Percentiles rank a stretch among this genome's conserved stretches.
phyloP scores from a whole-genome alignment of 2,329 filamentous ascomycete genomes.

The Scleromitrula shiraiana region DNA sequence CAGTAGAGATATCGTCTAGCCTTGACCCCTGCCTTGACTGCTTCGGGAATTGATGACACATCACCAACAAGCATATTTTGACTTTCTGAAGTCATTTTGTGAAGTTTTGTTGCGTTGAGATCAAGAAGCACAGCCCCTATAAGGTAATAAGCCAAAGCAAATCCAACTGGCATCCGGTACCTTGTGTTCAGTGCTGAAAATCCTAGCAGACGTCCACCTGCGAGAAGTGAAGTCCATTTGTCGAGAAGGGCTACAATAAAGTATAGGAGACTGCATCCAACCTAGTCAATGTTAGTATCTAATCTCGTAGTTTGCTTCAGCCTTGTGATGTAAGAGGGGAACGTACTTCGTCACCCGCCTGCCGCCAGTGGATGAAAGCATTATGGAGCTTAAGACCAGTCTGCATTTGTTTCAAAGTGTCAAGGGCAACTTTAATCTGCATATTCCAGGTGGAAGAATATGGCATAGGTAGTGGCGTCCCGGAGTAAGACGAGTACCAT shows the following conservation, averaged over 20 bases:
- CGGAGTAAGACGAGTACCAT: slow-evolving; percentile 35
- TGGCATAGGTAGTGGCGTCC: slow-evolving; percentile 25
- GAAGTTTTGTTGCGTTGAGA: slow-evolving; percentile 4
- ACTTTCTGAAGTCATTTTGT: slow-evolving; percentile 5
- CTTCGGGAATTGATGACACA: slow-evolving; percentile 6
- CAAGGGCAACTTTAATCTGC: slow-evolving; percentile 26
- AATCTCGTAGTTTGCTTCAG: background rate
- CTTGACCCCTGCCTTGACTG: slow-evolving; percentile 9
- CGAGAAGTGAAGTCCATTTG: slow-evolving; percentile 27
- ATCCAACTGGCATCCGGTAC: slow-evolving; percentile 38
- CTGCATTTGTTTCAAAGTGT: slow-evolving; percentile 27
- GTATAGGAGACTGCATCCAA: slow-evolving; percentile 28
- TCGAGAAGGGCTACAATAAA: slow-evolving; percentile 30
- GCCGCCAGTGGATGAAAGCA: slow-evolving; percentile 29
- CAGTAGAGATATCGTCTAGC: slow-evolving; percentile 32
- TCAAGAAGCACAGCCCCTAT: slow-evolving; percentile 34
- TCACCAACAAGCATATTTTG: slow-evolving; percentile 4
- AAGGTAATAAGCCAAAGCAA: slow-evolving; percentile 35
- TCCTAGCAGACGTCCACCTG: slow-evolving; percentile 30
- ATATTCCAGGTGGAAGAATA: slow-evolving; percentile 31
- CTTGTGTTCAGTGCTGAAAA: slow-evolving; percentile 26
- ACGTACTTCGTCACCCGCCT: slow-evolving; percentile 25
- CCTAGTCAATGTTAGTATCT: slow-evolving; percentile 3
- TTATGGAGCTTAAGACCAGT: slow-evolving; percentile 29
- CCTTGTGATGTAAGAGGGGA: background rate